These are phyloP conservation scores for Aleurites moluccanus DNA, from an alignment of 441 rosid species.

Conservation along the genomic window DNA sequence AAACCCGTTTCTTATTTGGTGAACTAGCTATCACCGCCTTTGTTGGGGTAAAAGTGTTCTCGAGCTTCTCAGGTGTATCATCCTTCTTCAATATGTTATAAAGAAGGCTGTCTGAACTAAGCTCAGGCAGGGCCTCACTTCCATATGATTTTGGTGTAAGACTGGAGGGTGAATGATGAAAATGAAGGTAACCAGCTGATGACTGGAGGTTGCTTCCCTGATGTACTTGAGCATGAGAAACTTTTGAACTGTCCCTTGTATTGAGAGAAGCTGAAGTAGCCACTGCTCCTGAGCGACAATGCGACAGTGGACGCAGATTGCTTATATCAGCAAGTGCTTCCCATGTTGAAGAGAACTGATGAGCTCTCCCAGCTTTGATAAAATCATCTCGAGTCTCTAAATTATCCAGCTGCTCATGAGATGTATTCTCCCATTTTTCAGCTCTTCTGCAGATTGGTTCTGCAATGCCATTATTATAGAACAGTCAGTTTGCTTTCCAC, in stretches of 20 bases:
- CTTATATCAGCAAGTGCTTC: constrained; percentile 26
- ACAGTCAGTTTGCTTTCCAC: neutral
- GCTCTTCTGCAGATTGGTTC: constrained; percentile 22
- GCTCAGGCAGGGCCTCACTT: constrained; percentile 11
- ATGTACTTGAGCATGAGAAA: constrained; percentile 13
- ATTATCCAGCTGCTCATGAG: constrained; percentile 22
- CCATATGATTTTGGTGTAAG: constrained; percentile 15
- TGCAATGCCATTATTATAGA: constrained; percentile 17
- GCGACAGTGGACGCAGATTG: constrained; percentile 27
- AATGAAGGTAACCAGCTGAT: constrained; percentile 17
- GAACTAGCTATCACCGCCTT: constrained; percentile 17
- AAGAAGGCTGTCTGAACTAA: constrained; percentile 9
- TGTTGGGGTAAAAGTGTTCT: constrained; percentile 28
- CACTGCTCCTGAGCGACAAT: constrained; percentile 16
- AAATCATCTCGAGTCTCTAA: neutral
- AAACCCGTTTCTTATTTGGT: constrained; percentile 32
- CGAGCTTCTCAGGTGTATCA: constrained; percentile 15
- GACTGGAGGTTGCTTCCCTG: constrained; percentile 22
- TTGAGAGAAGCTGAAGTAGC: constrained; percentile 26
- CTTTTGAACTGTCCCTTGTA: constrained; percentile 4
- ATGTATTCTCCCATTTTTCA: constrained; percentile 26
- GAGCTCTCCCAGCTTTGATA: constrained; percentile 16
- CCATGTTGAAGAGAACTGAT: constrained; percentile 24
- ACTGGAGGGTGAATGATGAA: constrained; percentile 16
- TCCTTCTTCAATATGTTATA: constrained; percentile 19